These are phyloP conservation scores for Turritis glabra DNA, from an alignment of 345 rosid species.

Conservation along the genomic window DNA sequence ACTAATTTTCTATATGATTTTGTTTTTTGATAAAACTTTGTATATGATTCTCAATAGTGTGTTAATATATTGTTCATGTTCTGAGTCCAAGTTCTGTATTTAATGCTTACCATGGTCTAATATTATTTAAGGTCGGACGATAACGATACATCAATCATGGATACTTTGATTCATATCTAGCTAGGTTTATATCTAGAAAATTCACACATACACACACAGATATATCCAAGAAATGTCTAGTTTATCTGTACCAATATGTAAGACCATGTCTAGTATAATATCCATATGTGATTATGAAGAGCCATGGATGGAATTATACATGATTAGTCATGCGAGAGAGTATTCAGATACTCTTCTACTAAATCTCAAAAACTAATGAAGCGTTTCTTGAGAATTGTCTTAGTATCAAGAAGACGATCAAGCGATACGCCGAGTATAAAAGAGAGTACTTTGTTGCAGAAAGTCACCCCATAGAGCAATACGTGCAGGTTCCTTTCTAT, in stretches of 20 bases:
- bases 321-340: background rate
- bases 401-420: conserved; percentile 50
- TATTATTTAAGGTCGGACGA: conserved; percentile 1
- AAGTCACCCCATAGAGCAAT: conserved; percentile 14
- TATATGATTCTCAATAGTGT: background rate
- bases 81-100: background rate
- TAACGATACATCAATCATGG: background rate
- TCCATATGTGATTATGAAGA: background rate
- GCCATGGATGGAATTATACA: background rate
- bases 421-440: conserved; percentile 43
- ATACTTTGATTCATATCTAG: background rate
- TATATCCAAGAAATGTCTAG: background rate
- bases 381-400: background rate
- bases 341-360: background rate
- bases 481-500: conserved; percentile 23
- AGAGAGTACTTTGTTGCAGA: conserved; percentile 25
- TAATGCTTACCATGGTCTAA: conserved; percentile 3
- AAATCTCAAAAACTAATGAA: background rate
- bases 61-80: background rate
- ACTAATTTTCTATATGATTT: no score
- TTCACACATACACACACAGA: background rate
- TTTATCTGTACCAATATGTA: background rate
- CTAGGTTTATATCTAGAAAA: background rate
- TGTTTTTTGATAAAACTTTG: no score
- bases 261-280: background rate